Base-by-base conservation (phyloP, 2,329 filamentous ascomycete genomes). In the Aspergillus sp. region DNA sequence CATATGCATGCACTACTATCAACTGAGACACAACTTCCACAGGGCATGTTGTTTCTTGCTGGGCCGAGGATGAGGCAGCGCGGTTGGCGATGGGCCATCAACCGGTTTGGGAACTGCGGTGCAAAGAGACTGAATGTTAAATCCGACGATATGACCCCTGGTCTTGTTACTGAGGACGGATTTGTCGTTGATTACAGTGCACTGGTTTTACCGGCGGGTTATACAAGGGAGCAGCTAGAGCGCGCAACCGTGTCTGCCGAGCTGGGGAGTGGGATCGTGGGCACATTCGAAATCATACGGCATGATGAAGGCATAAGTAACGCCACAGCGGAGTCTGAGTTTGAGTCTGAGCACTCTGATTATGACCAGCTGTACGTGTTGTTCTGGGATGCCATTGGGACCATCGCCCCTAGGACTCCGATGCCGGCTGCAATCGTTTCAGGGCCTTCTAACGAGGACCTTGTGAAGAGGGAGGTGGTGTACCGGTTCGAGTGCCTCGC, bases 21-120 rank as follows among this genome's bases (percentile, higher is more conserved):
- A 5, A 41, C 52, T 9, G 52, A 55, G 17, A 3, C 35, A 4
- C 35, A 49, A 0, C 52, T 55, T 2, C 52, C 52, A 7, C 52
- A 55, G 37, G 52, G 52, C 1, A 35, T 55, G 45, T n/a, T 55
- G 25, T 55, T 55, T 44, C 52, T 55, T 6, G 35, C 52, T 7
- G 52, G 52, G 9, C 52, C 52, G 21, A 41, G 52, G 2, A 55
- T 55, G 52, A 19, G 19, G 19, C 52, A 55, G 35, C 44, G n/a
- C 19, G 52, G 52, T n/a, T 55, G 52, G 52, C 44, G 45, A 21
- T 55, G 52, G 52, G 52, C 52, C n/a, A 40, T 55, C n/a, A 55
- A 43, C 17, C 52, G 52, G 5, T 55, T 55, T 41, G 52, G 44
- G 3, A 55, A 49, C n/a, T 48, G 44, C 17, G 52, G 52, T 25